Conservation (phyloP, 202 grass and related monocot species). For the Setaria italica region DNA sequence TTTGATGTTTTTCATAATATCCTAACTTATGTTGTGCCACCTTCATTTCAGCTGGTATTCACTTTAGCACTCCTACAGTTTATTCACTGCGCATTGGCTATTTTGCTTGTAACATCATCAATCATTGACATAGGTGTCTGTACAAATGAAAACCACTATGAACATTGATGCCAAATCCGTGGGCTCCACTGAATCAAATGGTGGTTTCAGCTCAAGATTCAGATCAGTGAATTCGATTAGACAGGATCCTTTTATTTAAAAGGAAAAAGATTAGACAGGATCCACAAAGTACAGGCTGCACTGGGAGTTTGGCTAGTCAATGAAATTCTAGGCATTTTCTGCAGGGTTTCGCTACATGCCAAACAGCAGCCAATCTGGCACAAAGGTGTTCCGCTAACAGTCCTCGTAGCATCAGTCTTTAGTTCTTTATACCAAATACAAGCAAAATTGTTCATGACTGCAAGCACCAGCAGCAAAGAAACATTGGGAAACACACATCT, state of each 20-base stretch:
- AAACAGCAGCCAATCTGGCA: not conserved
- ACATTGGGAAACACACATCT: not conserved
- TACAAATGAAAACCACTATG: not conserved
- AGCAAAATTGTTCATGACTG: constrained; percentile 18
- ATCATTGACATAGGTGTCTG: not conserved
- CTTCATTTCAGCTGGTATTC: not conserved
- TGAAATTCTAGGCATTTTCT: constrained; percentile 18
- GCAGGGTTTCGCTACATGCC: not conserved
- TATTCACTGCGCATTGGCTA: not conserved
- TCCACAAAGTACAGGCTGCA: not conserved
- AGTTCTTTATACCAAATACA: constrained; percentile 10
- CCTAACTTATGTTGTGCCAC: not conserved
- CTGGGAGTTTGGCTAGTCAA: not conserved
- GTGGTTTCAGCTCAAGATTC: not conserved
- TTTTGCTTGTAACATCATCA: constrained; percentile 16
- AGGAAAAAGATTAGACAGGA: not conserved
- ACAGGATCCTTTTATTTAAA: not conserved
- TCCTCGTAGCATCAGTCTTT: not conserved
- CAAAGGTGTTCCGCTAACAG: constrained; percentile 7
- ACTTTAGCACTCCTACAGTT: not conserved
- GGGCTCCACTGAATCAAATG: constrained; percentile 1
- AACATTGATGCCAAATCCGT: not conserved
- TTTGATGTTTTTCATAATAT: constrained; percentile 11
- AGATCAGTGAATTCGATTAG: not conserved
- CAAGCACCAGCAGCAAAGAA: not conserved